Evolutionary conservation across 2,329 filamentous ascomycete genomes (phyloP), one percentile per base, ranked within the genome.

Genomic region (Colletotrichum godetiae): DNA sequence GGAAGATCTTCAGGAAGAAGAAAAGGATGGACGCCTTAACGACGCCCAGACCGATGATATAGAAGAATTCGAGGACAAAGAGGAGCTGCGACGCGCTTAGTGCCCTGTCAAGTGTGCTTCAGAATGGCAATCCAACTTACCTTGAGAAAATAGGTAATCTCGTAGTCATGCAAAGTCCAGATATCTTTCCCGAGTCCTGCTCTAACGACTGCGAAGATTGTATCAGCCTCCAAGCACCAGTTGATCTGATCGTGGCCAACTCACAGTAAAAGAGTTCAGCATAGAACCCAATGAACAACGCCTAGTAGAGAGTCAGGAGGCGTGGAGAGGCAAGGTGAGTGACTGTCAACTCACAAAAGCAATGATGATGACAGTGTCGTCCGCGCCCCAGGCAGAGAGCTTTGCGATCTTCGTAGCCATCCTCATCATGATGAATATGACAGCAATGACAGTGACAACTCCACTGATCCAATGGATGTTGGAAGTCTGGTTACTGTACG

Each of bases 181-280:
- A 84, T 79, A 46, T 84, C 83, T 24, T 80, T 77, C 3, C 83
- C 83, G 49, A 84, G 81, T 0, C 77, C 80, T 1, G 75, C 56
- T 1, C 76, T 61, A 0, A 78, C 75, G 12, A 77, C 81, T 80
- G 42, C 27, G 15, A 11, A 15, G 11, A 15, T 80, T 75, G 60
- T 76, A 11, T 78, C 37, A 80, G 24, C 22, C 33, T 19, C 15
- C 15, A 2, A 3, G 10, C 31, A 5, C 22, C 12, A 12, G 2
- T 2, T n/a, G 13, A 7, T 12, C 35, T 5, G 4, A 13, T 3
- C 2, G 19, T 22, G 19, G 12, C 2, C 3, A 29, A 53, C 61
- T 56, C 22, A 64, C 61, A 29, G 22, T 55, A 64, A n/a, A 56
- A 64, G 1, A 46, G 15, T 27, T 55, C 22, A 7, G 11, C 22